Evolutionary conservation across 495 filamentous ascomycete genomes (phyloP).

Genomic region (Trichoderma parareesei): DNA sequence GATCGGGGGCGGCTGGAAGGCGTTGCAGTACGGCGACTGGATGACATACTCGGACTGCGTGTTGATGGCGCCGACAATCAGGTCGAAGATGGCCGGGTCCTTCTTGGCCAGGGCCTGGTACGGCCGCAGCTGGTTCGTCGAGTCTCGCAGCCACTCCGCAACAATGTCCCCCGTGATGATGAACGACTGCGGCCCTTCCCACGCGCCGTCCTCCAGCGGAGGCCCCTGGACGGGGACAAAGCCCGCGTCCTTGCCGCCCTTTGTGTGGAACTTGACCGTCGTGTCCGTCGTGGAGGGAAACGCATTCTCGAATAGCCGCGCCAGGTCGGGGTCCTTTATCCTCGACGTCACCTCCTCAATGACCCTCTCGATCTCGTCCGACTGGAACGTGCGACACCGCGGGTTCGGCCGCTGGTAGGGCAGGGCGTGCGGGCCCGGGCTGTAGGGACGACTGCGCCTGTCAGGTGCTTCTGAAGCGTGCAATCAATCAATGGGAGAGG

Average conservation of each 20-base stretch:
- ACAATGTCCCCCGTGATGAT: slow-evolving; percentile 99
- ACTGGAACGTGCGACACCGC: slow-evolving; percentile 82
- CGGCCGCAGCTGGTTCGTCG: slow-evolving; percentile 86
- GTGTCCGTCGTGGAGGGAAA: slow-evolving; percentile 95
- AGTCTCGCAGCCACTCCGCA: slow-evolving; percentile 95
- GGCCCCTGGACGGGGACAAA: slow-evolving; percentile 5
- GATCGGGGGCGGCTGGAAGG: slow-evolving; percentile 87
- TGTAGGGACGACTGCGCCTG: slow-evolving; percentile 56
- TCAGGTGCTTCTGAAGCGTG: neutral
- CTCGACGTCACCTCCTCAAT: slow-evolving; percentile 71
- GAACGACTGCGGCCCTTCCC: slow-evolving; percentile 84
- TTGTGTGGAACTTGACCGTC: slow-evolving; percentile 59
- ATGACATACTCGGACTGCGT: slow-evolving; percentile 95
- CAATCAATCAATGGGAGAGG: neutral
- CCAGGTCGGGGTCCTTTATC: slow-evolving; percentile 82
- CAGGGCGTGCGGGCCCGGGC: slow-evolving; percentile 67
- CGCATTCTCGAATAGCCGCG: slow-evolving; percentile 92
- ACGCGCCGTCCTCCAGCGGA: slow-evolving; percentile 46
- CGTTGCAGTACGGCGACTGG: slow-evolving; percentile 92
- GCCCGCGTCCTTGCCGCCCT: slow-evolving; percentile 30
- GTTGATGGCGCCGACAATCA: slow-evolving; percentile 93
- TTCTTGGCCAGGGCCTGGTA: slow-evolving; percentile 80
- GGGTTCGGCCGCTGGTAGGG: slow-evolving; percentile 82
- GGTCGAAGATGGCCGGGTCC: slow-evolving; percentile 61
- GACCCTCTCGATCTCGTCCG: slow-evolving; percentile 75